Conservation (phyloP, 495 filamentous ascomycete species). For the Penicillium mononematosum region DNA sequence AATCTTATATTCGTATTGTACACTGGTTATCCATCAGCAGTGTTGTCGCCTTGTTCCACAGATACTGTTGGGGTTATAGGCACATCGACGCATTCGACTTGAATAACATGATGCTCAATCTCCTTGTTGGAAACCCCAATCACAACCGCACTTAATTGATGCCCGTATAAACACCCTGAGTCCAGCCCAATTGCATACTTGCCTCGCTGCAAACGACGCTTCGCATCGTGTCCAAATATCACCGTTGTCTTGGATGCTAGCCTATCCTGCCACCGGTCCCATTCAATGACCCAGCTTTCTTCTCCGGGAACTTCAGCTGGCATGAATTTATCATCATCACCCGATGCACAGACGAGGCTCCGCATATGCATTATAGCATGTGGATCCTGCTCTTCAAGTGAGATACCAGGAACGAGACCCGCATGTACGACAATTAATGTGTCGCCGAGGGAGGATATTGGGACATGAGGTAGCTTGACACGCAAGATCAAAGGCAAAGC, state of each 20-base stretch:
- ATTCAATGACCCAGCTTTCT: conserved; percentile 26
- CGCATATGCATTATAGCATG: conserved; percentile 81
- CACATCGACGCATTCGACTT: conserved; percentile 25
- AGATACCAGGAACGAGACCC: conserved; percentile 66
- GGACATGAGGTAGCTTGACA: conserved; percentile 44
- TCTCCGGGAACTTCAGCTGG: conserved; percentile 18
- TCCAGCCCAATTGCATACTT: conserved; percentile 28
- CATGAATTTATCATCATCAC: conserved; percentile 1
- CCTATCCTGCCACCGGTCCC: conserved; percentile 27
- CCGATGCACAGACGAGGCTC: conserved; percentile 48
- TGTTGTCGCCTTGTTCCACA: not conserved
- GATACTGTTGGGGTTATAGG: conserved; percentile 13
- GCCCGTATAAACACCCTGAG: conserved; percentile 27
- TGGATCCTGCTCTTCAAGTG: conserved; percentile 66
- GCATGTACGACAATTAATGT: conserved; percentile 71
- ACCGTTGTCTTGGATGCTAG: conserved; percentile 19
- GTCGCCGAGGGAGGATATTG: conserved; percentile 32
- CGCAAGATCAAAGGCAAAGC: conserved; percentile 67
- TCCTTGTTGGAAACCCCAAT: conserved; percentile 8
- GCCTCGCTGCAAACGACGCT: conserved; percentile 25
- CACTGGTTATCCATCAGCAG: not conserved
- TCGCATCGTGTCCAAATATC: conserved; percentile 33
- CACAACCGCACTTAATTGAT: conserved; percentile 26
- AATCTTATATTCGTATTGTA: too few relatives aligned
- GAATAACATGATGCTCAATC: conserved; percentile 20